Evolutionary conservation across 106 monocot genomes (phyloP), one percentile per base, ranked within the genome.

Genomic region (Allium sativum): DNA sequence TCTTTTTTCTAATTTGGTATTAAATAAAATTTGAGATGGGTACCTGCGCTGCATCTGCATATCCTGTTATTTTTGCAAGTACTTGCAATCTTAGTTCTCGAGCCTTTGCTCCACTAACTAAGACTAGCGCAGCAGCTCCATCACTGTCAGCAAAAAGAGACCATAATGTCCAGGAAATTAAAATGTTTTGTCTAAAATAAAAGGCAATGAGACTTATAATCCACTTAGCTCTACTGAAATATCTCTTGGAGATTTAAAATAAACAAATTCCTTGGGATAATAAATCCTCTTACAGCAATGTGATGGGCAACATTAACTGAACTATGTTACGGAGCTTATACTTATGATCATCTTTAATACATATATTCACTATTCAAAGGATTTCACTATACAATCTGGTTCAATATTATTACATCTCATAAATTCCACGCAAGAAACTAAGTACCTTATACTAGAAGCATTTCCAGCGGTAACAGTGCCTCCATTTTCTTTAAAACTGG

Each of bases 391-490:
- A 31, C 31, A 31, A 31, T 31, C 31, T 31, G 31, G 1, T 31
- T 31, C 1, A 5, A 31, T 31, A 31, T 2, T 50, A 50, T 6
- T 13, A 15, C 5, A 40, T 40, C 41, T 42, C 42, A 42, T 19
- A 41, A 41, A 58, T 41, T 42, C 14, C 8, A 50, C 48, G 22
- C 44, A 16, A 45, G 59, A 21, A 20, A 47, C 45, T 16, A 40
- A 9, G 12, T 62, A 96, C 96, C 96, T 96, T 87, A 96, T 91
- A 72, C 96, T 96, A 61, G 96, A 96, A 50, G 96, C 79, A 74
- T 96, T 96, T 31, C 96, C 96, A 58, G 96, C 96, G 22, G 96
- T 88, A 71, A 96, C 91, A 71, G 96, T 75, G 45, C 96, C 90
- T 45, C 75, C 78, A 84, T 82, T 87, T 58, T 84, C 86, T 74